Percentiles rank a stretch among this genome's conserved stretches.
These are phyloP conservation scores for Pyrus communis DNA, from an alignment of 306 rosid species.

Conservation along the genomic window DNA sequence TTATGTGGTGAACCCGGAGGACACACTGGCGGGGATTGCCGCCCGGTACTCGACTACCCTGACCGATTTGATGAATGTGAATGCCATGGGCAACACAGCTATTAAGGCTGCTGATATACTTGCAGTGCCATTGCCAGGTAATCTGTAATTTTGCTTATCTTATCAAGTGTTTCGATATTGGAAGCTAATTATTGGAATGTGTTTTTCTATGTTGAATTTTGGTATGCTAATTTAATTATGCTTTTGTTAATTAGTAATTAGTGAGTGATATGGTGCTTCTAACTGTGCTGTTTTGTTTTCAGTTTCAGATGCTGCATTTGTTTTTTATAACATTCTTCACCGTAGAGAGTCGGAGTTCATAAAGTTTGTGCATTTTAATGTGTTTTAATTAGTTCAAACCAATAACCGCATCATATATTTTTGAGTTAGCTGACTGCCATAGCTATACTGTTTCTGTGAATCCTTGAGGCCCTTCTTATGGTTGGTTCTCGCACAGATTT, in stretches of 20 bases:
- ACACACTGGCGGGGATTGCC: conserved; percentile 62
- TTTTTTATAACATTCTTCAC: not conserved
- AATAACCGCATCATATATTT: not conserved
- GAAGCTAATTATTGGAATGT: too few relatives aligned
- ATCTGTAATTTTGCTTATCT: not conserved
- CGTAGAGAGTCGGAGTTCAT: not conserved
- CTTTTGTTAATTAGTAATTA: not conserved
- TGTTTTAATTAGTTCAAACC: not conserved
- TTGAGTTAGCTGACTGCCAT: not conserved
- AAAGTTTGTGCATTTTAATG: not conserved
- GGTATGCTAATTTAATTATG: not conserved
- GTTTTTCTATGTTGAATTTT: not conserved
- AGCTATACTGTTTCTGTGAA: not conserved
- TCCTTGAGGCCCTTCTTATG: not conserved
- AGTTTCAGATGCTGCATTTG: not conserved
- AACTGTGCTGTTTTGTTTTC: not conserved
- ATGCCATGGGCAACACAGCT: conserved; percentile 82
- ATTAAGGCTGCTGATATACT: conserved; percentile 68
- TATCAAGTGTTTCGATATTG: not conserved
- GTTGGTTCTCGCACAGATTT: not conserved
- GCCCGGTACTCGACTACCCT: conserved; percentile 69
- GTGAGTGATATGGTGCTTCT: not conserved
- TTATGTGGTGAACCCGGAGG: conserved; percentile 66
- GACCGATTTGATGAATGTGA: conserved; percentile 95
- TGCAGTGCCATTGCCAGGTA: conserved; percentile 86